Percentiles rank a stretch among this genome's conserved stretches.
These are phyloP conservation scores for Diplodia seriata DNA, from an alignment of 2,329 filamentous ascomycete species.

Conservation along the genomic window DNA sequence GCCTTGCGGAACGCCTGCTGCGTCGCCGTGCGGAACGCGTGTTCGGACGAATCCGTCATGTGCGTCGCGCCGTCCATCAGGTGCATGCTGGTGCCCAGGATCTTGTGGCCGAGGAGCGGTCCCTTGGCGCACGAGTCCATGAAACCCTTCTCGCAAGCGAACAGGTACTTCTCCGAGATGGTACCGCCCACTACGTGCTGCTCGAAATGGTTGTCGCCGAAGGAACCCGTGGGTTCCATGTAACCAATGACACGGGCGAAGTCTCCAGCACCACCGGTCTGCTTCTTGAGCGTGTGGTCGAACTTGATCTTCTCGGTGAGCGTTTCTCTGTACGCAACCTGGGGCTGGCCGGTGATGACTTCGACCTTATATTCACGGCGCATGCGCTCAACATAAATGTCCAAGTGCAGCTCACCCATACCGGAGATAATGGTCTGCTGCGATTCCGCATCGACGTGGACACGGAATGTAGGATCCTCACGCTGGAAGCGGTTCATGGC, in stretches of 20 bases:
- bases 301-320: conserved; percentile 81
- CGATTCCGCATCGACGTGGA: conserved; percentile 88
- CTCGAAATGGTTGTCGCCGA: conserved; percentile 82
- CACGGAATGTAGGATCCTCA: conserved; percentile 96
- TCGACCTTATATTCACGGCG: conserved; percentile 96
- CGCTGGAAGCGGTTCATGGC: conserved; percentile 99
- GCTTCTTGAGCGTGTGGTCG: conserved; percentile 93
- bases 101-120: conserved; percentile 88
- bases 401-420: conserved; percentile 96
- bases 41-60: conserved; percentile 96
- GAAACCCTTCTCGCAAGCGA: conserved; percentile 95
- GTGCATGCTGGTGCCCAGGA: conserved; percentile 88
- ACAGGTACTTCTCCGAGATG: conserved; percentile 95
- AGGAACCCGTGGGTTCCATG: conserved; percentile 81
- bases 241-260: conserved; percentile 91
- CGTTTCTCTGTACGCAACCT: conserved; percentile 96
- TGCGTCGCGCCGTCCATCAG: conserved; percentile 97
- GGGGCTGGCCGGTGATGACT: conserved; percentile 92
- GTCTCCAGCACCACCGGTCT: conserved; percentile 93
- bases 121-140: conserved; percentile 81
- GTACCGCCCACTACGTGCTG: conserved; percentile 85
- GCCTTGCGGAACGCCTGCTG: conserved; percentile 97
- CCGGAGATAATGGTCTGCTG: conserved; percentile 98
- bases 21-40: conserved; percentile 92
- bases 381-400: conserved; percentile 97